phyloP scores from a whole-genome alignment of 129 eudicot genomes.

The Flaveria robusta region DNA sequence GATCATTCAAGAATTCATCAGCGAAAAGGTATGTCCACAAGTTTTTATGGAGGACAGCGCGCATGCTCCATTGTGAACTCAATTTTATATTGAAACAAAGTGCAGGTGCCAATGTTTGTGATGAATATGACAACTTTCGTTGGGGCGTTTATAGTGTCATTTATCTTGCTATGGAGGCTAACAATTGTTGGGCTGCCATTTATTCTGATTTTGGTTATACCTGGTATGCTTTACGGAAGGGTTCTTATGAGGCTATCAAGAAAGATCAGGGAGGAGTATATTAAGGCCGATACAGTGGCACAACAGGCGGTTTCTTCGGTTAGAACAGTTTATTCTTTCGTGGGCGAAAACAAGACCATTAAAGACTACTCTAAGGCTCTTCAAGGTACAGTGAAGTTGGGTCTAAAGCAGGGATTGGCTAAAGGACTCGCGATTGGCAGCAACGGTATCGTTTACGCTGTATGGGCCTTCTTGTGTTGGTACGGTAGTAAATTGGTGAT shows the following conservation, averaged over 20 bases:
- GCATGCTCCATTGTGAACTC: not conserved
- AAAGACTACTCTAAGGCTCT: constrained; percentile 51
- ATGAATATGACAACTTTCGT: constrained; percentile 31
- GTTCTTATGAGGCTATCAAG: constrained; percentile 45
- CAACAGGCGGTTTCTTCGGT: constrained; percentile 49
- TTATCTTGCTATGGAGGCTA: constrained; percentile 49
- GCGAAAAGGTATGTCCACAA: constrained; percentile 43
- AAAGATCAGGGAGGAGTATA: constrained; percentile 47
- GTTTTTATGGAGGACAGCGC: not conserved
- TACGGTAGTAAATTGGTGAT: constrained; percentile 55
- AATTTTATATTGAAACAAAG: not conserved
- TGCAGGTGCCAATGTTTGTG: constrained; percentile 47
- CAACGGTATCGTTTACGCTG: constrained; percentile 34
- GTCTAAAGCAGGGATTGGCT: constrained; percentile 49
- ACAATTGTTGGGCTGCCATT: constrained; percentile 57
- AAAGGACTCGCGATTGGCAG: constrained; percentile 52
- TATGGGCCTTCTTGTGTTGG: constrained; percentile 48
- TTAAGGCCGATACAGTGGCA: constrained; percentile 43
- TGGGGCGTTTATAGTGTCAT: constrained; percentile 36
- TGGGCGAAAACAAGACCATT: constrained; percentile 50
- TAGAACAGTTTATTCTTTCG: constrained; percentile 57
- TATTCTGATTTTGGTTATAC: constrained; percentile 35
- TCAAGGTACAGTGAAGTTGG: constrained; percentile 40
- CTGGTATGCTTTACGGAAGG: constrained; percentile 44
- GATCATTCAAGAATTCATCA: constrained; percentile 52